Conservation (phyloP, 23 red algal genomes). For the Gracilaria domingensis region DNA sequence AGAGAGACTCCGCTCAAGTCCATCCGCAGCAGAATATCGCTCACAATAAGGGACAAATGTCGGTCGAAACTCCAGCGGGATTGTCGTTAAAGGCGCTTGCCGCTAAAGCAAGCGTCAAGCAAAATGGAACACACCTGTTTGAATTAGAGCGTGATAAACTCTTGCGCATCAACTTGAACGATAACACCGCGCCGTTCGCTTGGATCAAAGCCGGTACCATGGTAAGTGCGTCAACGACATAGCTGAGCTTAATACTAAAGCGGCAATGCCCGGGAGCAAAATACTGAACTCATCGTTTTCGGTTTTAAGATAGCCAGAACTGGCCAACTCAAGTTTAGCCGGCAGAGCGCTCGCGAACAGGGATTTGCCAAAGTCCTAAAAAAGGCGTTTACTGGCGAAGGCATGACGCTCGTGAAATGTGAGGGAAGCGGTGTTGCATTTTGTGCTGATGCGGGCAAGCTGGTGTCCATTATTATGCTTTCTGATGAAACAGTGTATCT, state of each 20-base stretch:
- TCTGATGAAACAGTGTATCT: neutral
- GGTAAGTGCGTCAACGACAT: neutral
- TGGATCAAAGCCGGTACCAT: conserved; percentile 25
- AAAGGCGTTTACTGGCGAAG: conserved; percentile 14
- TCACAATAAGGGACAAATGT: too few relatives aligned
- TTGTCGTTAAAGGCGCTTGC: neutral
- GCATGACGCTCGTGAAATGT: conserved; percentile 14
- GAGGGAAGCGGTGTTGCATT: neutral
- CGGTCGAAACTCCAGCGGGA: neutral
- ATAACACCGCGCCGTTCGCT: neutral
- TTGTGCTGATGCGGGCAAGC: conserved; percentile 14
- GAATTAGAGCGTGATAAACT: conserved; percentile 31
- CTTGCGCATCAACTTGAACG: neutral
- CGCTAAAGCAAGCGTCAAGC: neutral
- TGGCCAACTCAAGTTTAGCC: neutral
- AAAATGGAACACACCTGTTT: neutral
- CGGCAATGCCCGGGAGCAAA: neutral
- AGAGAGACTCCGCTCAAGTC: too few relatives aligned
- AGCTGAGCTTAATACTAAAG: neutral
- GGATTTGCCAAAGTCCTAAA: neutral
- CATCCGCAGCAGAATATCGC: too few relatives aligned
- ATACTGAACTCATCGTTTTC: neutral
- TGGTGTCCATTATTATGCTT: neutral
- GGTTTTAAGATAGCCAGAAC: neutral
- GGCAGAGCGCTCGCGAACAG: neutral